Evolutionary conservation across 805 yeast species (phyloP).

Genomic region (Millerozyma miso): DNA sequence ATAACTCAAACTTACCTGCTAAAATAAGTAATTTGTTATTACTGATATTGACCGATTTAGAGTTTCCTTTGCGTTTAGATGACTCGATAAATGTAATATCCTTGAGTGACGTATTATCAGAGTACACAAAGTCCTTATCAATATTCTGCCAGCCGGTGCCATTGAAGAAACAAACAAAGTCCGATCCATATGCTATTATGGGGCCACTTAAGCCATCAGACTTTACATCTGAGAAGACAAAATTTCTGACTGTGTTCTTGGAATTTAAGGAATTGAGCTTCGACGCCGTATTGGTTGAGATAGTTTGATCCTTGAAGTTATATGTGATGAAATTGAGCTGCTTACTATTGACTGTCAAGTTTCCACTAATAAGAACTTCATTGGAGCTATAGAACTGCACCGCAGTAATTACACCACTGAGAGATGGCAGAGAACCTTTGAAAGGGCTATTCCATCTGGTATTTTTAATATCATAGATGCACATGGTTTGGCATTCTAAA

Average conservation of each 20-base stretch:
- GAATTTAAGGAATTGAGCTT: constrained; percentile 19
- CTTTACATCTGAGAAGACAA: constrained; percentile 42
- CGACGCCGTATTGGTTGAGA: constrained; percentile 13
- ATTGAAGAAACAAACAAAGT: constrained; percentile 39
- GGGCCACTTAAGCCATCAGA: constrained; percentile 37
- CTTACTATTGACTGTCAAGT: constrained; percentile 37
- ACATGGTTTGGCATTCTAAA: constrained; percentile 56
- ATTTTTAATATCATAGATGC: constrained; percentile 55
- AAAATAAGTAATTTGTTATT: constrained; percentile 47
- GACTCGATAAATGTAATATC: constrained; percentile 45
- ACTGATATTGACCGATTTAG: constrained; percentile 36
- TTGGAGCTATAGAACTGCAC: constrained; percentile 43
- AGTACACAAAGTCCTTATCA: constrained; percentile 25
- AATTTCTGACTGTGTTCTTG: constrained; percentile 26
- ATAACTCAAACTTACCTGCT: constrained; percentile 52
- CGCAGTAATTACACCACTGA: constrained; percentile 51
- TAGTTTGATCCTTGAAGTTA: constrained; percentile 42
- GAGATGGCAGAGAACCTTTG: constrained; percentile 13
- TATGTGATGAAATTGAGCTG: constrained; percentile 46
- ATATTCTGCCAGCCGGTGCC: constrained; percentile 47
- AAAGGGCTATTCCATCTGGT: constrained; percentile 52
- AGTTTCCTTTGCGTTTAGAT: constrained; percentile 21
- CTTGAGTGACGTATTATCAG: constrained; percentile 32
- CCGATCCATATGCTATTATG: constrained; percentile 30
- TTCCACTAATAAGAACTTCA: constrained; percentile 47